Evolutionary conservation across 768 basidiomycete genomes (phyloP), one percentile per base, ranked within the genome.

Genomic region (Aureoboletus auriporus): DNA sequence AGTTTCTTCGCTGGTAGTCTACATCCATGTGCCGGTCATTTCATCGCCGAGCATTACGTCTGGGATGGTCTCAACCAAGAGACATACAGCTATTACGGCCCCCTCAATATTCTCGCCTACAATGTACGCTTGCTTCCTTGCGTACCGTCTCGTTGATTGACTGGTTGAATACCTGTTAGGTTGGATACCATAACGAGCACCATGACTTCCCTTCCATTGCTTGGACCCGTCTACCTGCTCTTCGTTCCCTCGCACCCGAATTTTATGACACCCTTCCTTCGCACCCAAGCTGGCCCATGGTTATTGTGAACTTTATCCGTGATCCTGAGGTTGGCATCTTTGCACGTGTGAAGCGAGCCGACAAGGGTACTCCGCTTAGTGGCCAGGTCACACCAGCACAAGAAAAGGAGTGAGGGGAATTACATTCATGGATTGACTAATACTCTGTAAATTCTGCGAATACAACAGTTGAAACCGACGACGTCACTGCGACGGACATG

Each of bases 161-260:
- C 23, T 35, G 17, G 14, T 28, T 20, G 17, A 12, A 23, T 20
- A 8, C 8, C 38, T 12, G 47, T 16, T 55, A 93, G 90, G 91
- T 97, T 56, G 96, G 96, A 34, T 98, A 97, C 64, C 96, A 99
- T 67, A 97, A 99, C 68, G 96, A 98, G 61, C 96, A 99, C 69
- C 96, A 99, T 69, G 96, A 99, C 70, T 98, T 99, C 69, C 94
- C 96, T 8, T 93, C 93, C 11, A 70, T 99, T 1, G 79, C 96
- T 1, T 99, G 96, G 96, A 97, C 94, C 14, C 83, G 89, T 20
- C 77, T 98, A 0, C 90, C 93, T 2, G 79, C 80, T 6, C 80
- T 99, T 17, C 83, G 84, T 28, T 76, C 77, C 2, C 76, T 96
- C 27, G 95, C 93, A 7, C 87, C 86, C 4, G 95, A 98, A 66